Evolutionary conservation across 371 early-diverging fungal genomes (phyloP), one percentile per base, ranked within the genome.

Genomic region (Chytridiales sp.): DNA sequence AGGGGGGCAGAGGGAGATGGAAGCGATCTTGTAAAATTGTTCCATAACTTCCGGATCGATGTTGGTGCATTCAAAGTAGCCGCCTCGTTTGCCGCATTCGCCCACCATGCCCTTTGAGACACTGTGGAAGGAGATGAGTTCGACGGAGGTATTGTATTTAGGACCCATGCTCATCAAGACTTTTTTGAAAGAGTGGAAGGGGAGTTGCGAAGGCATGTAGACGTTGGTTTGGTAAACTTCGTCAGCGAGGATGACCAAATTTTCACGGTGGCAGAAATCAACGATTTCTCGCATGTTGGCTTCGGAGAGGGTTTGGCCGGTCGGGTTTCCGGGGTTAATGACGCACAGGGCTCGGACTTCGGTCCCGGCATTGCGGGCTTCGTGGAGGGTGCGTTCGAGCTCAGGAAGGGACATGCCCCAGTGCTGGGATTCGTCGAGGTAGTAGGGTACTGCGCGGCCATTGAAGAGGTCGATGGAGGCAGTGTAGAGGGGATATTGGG

Each of bases 281-380:
- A 97, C 83, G 46, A 97, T 87, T 72, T 91, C 90, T 9, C 78
- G 74, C 82, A 98, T 94, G 68, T 92, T 91, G 32, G 82, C 81
- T 60, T 83, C 83, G 2, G 78, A 68, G 31, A 98, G 78, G 59
- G 89, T 89, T 67, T 93, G 91, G 48, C 98, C 98, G 8, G 97
- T 95, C 4, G 98, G 98, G 81, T 98, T 98, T 38, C 97, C 98
- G 19, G 98, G 98, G 72, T 98, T 98, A 74, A 98, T 97, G 49
- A 98, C 91, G 55, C 89, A 92, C 22, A 98, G 74, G 0, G 97
- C 96, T 44, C 95, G 89, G 2, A 95, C 94, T 49, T 98, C 92
- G 17, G 85, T 66, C 27, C 90, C 92, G 5, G 80, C 62, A n/a
- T 62, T 63, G 47, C 89, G 84, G 2, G 93, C 90, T 58, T 85